Percentiles rank a stretch among this genome's conserved stretches.
These are phyloP conservation scores for Seiridium unicorne DNA, from an alignment of 2,329 filamentous ascomycete species.

Conservation along the genomic window DNA sequence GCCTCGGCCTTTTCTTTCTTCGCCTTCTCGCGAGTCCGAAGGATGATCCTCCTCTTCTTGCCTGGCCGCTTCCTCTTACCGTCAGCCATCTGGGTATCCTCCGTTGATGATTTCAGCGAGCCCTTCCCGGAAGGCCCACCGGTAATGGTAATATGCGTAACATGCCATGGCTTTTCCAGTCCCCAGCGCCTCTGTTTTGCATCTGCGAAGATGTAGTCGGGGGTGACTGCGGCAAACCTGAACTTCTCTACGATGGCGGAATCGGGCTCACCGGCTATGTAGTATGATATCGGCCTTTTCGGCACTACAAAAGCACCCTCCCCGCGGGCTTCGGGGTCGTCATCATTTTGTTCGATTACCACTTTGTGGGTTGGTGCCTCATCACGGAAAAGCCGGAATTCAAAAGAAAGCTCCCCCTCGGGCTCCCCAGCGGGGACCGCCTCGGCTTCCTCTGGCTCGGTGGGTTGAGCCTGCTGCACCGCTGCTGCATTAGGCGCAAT, in stretches of 20 bases:
- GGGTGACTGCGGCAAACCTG: slow-evolving; percentile 45
- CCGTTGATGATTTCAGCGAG: not conserved
- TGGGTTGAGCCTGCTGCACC: slow-evolving; percentile 11
- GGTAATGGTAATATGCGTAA: slow-evolving; percentile 41
- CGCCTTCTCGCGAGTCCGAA: slow-evolving; percentile 43
- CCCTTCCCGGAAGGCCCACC: slow-evolving; percentile 17
- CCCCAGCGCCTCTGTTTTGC: slow-evolving; percentile 52
- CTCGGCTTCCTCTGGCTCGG: slow-evolving; percentile 11
- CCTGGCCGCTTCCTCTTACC: slow-evolving; percentile 44
- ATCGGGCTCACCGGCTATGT: slow-evolving; percentile 41
- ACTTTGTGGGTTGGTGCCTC: slow-evolving; percentile 46
- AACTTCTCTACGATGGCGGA: slow-evolving; percentile 37
- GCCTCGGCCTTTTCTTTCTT: slow-evolving; percentile 39
- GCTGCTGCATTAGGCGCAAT: slow-evolving; percentile 15
- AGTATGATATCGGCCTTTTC: slow-evolving; percentile 45
- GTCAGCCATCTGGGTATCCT: slow-evolving; percentile 9
- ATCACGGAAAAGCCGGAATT: slow-evolving; percentile 57
- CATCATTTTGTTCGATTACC: slow-evolving; percentile 42
- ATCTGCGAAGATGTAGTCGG: slow-evolving; percentile 46
- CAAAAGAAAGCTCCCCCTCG: slow-evolving; percentile 42
- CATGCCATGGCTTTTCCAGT: slow-evolving; percentile 59
- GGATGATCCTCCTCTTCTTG: slow-evolving; percentile 57
- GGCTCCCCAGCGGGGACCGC: slow-evolving; percentile 16
- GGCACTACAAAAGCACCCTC: slow-evolving; percentile 37
- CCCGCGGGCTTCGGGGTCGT: slow-evolving; percentile 34